Evolutionary conservation across 2,329 filamentous ascomycete species (phyloP).

Genomic region (Sporothrix pallida): DNA sequence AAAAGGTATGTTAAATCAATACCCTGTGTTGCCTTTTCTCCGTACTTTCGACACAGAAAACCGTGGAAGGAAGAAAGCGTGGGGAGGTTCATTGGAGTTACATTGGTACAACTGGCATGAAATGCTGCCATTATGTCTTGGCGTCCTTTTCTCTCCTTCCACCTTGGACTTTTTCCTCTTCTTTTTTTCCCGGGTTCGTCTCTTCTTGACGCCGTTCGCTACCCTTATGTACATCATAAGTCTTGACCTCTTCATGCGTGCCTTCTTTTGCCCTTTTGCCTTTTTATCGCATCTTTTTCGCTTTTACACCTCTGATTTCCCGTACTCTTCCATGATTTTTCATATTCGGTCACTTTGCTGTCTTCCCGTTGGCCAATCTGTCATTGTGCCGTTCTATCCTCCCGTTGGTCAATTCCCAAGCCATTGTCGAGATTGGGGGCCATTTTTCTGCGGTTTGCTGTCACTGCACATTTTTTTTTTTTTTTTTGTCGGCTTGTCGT

Average conservation of each 20-base stretch:
- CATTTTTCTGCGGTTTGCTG: background rate
- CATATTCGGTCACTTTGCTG: background rate
- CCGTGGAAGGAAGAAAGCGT: background rate
- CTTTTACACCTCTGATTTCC: no score
- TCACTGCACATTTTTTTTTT: background rate
- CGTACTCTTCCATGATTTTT: background rate
- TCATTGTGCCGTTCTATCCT: background rate
- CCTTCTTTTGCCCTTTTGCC: background rate
- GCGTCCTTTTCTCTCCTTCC: background rate
- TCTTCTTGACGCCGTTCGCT: background rate
- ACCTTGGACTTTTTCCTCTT: background rate
- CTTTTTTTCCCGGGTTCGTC: background rate
- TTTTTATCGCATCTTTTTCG: background rate
- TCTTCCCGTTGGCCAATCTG: constrained; percentile 9
- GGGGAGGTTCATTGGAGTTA: constrained; percentile 9
- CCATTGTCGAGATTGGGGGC: background rate
- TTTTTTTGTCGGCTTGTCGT: background rate
- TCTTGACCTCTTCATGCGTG: background rate
- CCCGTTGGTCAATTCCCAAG: background rate
- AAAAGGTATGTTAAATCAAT: background rate
- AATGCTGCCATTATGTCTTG: background rate
- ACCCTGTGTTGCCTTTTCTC: background rate
- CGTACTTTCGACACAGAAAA: background rate
- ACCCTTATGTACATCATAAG: background rate
- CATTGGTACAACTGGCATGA: background rate